These are phyloP conservation scores for Pseudomassariella vexata DNA, from an alignment of 2,329 filamentous ascomycete genomes.

Conservation along the genomic window DNA sequence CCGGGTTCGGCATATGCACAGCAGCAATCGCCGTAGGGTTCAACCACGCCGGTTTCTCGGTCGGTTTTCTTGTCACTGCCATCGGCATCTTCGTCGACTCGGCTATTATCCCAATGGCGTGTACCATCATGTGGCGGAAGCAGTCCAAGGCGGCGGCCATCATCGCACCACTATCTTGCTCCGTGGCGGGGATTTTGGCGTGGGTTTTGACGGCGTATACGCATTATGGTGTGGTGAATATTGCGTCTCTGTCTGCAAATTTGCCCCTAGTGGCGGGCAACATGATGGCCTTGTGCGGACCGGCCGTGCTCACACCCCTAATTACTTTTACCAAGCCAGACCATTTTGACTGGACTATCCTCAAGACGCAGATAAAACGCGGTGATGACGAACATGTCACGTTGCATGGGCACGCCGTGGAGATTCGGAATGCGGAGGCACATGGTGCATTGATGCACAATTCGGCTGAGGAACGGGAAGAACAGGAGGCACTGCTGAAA, in stretches of 20 bases:
- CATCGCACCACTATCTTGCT: slow-evolving; percentile 3
- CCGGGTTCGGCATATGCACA: neutral
- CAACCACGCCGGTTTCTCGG: slow-evolving; percentile 6
- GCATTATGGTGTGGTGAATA: slow-evolving; percentile 2
- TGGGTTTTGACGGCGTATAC: slow-evolving; percentile 3
- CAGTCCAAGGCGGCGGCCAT: slow-evolving; percentile 28
- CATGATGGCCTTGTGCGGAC: slow-evolving; percentile 2
- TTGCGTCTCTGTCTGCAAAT: slow-evolving; percentile 1
- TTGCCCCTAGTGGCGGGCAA: slow-evolving; percentile 5
- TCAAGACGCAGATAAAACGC: neutral
- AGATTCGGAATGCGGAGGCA: too few species aligned
- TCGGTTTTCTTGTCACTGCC: slow-evolving; percentile 4
- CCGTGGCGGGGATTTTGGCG: slow-evolving; percentile 4
- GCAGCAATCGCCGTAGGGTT: slow-evolving; percentile 3
- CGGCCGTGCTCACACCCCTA: slow-evolving; percentile 2
- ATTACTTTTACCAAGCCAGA: slow-evolving; percentile 3
- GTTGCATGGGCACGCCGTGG: neutral
- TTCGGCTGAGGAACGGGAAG: neutral
- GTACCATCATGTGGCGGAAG: slow-evolving; percentile 6
- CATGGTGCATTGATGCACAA: too few species aligned
- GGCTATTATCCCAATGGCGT: slow-evolving; percentile 4
- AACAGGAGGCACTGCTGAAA: neutral
- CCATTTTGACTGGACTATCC: slow-evolving; percentile 3
- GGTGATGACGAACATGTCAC: neutral
- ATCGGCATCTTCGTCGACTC: slow-evolving; percentile 3